These are phyloP conservation scores for Entonaema liquescens DNA, from an alignment of 495 filamentous ascomycete genomes.

Conservation along the genomic window DNA sequence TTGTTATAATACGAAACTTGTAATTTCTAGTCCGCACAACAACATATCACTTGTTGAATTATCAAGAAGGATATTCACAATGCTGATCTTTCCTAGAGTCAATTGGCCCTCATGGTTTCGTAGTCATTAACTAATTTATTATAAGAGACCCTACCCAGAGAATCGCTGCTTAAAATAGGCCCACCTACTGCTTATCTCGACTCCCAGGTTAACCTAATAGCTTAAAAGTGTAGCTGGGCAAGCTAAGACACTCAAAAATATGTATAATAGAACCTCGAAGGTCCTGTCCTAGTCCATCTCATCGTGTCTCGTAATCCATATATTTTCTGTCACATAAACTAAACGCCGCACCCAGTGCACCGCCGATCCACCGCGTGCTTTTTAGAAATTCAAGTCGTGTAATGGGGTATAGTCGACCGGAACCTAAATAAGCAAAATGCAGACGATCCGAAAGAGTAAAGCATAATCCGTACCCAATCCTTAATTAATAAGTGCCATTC, in stretches of 20 bases:
- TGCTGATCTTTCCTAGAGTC: too few relatives aligned
- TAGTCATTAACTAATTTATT: not conserved
- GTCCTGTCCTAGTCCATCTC: not conserved
- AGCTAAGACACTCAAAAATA: not conserved
- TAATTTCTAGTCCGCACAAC: too few relatives aligned
- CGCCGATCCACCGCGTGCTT: not conserved
- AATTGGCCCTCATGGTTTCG: too few relatives aligned
- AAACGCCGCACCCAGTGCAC: constrained; percentile 26
- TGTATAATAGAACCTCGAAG: not conserved
- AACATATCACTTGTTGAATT: too few relatives aligned
- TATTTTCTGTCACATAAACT: not conserved
- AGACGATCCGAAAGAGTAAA: constrained; percentile 11
- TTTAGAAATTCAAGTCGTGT: not conserved
- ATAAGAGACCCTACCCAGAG: not conserved
- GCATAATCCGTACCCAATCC: constrained; percentile 27
- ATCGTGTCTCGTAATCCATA: not conserved
- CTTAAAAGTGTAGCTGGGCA: not conserved
- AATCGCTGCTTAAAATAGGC: not conserved
- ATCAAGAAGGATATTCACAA: too few relatives aligned
- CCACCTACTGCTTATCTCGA: not conserved
- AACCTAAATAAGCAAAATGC: not conserved
- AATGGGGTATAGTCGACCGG: constrained; percentile 15
- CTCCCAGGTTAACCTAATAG: not conserved
- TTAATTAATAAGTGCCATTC: constrained; percentile 46
- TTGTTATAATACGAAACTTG: too few relatives aligned